phyloP scores from a whole-genome alignment of 73 alveolate species.

The Symbiodinium natans region DNA sequence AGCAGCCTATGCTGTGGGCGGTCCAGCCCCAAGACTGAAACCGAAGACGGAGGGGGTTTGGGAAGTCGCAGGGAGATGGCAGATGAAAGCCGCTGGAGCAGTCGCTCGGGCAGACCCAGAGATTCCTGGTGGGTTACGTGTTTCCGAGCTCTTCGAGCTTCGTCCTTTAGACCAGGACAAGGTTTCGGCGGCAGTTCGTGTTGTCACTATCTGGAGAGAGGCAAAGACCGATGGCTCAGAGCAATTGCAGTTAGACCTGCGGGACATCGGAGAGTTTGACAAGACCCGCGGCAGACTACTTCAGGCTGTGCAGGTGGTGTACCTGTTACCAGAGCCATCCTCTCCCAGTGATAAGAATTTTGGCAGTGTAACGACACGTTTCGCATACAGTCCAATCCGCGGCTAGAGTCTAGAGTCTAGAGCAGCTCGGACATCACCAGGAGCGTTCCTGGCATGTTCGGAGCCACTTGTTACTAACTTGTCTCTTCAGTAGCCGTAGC shows the following conservation, averaged over 20 bases:
- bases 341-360: slow-evolving; percentile 47
- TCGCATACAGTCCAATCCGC: slow-evolving; percentile 58
- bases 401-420: background rate
- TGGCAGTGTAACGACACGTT: slow-evolving; percentile 74
- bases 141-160: slow-evolving; percentile 68
- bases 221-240: slow-evolving; percentile 34
- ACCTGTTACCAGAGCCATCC: slow-evolving; percentile 51
- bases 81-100: slow-evolving; percentile 60
- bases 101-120: slow-evolving; percentile 72
- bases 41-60: slow-evolving; percentile 34
- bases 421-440: background rate
- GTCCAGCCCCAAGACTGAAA: slow-evolving; percentile 73
- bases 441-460: background rate
- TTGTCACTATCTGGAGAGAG: slow-evolving; percentile 63
- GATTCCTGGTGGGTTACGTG: slow-evolving; percentile 28
- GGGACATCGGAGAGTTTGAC: slow-evolving; percentile 20
- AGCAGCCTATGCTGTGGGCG: slow-evolving; percentile 74
- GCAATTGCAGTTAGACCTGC: slow-evolving; percentile 18
- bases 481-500: too few species aligned
- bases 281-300: background rate
- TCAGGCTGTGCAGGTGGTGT: slow-evolving; percentile 77
- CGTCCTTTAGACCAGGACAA: slow-evolving; percentile 25
- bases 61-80: slow-evolving; percentile 65
- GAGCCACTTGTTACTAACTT: too few species aligned
- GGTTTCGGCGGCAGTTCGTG: slow-evolving; percentile 69